Conservation (phyloP, 345 rosid species). For the Toxicodendron radicans region DNA sequence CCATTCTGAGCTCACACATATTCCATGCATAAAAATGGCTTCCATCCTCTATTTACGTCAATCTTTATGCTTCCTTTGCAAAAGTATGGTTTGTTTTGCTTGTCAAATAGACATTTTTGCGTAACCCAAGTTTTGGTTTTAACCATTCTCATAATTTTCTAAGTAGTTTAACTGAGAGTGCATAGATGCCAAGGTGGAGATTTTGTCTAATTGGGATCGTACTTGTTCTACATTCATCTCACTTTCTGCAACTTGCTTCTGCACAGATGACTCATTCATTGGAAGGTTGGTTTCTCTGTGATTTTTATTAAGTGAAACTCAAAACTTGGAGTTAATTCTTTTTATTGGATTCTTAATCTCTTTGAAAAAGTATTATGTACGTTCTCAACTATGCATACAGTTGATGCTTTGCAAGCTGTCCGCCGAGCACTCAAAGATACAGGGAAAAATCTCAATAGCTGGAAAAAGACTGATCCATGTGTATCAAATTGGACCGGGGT, state of each 20-base stretch:
- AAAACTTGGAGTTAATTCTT: too few species aligned
- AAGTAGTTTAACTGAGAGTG: too few species aligned
- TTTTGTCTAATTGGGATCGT: conserved; percentile 7
- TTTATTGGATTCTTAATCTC: too few species aligned
- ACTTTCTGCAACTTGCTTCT: conserved; percentile 29
- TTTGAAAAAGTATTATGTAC: conserved; percentile 25
- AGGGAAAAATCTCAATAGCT: conserved; percentile 49
- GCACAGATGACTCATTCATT: conserved; percentile 49
- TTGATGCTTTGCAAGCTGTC: conserved; percentile 11
- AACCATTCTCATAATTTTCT: too few species aligned
- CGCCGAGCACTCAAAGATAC: conserved; percentile 6
- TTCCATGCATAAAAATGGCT: background rate
- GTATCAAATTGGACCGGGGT: conserved; percentile 88
- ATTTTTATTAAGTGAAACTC: background rate
- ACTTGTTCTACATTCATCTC: conserved; percentile 34
- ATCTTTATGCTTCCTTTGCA: background rate
- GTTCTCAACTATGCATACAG: background rate
- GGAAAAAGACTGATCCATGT: too few species aligned
- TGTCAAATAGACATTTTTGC: too few species aligned
- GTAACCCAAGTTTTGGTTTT: too few species aligned
- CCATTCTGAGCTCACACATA: background rate
- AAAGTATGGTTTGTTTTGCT: too few species aligned
- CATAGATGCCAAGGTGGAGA: conserved; percentile 34
- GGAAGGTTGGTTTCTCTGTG: conserved; percentile 46
- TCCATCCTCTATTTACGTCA: background rate